phyloP scores from a whole-genome alignment of 2,329 filamentous ascomycete genomes.

The Diaporthe amygdali region DNA sequence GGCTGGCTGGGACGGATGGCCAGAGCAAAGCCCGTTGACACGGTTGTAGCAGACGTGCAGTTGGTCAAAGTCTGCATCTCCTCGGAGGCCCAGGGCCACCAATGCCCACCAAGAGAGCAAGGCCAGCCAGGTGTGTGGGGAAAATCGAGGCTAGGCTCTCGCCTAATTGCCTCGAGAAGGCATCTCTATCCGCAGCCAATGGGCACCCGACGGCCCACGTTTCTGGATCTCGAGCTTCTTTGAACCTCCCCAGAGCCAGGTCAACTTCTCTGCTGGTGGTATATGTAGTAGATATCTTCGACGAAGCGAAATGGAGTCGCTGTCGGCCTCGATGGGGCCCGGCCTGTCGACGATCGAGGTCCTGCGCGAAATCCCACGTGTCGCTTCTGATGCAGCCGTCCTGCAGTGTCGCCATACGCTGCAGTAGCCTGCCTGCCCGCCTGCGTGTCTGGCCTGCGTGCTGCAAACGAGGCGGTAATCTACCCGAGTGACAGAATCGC shows the following conservation, averaged over 20 bases:
- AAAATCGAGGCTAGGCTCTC: conserved; percentile 13
- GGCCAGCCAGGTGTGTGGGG: background rate
- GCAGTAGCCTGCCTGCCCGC: conserved; percentile 14
- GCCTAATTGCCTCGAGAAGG: conserved; percentile 1
- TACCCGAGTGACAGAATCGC: background rate
- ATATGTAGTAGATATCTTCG: background rate
- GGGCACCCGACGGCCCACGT: background rate
- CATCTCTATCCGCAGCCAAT: conserved; percentile 14
- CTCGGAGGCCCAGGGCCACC: conserved; percentile 1
- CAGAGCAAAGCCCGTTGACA: conserved; percentile 9
- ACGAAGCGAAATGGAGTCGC: background rate
- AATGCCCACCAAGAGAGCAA: background rate
- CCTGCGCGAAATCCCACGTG: background rate
- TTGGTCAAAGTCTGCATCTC: conserved; percentile 6
- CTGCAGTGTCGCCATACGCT: conserved; percentile 8
- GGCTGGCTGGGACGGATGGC: background rate
- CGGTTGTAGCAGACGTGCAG: conserved; percentile 6
- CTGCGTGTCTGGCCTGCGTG: background rate
- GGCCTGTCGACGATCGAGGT: background rate
- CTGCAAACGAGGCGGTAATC: background rate
- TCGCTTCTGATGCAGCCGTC: background rate
- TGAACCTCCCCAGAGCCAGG: background rate
- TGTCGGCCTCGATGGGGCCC: background rate
- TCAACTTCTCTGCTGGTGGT: background rate
- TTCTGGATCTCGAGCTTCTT: conserved; percentile 1